These are phyloP conservation scores for Podila minutissima DNA, from an alignment of 192 early-diverging fungal species.

Conservation along the genomic window DNA sequence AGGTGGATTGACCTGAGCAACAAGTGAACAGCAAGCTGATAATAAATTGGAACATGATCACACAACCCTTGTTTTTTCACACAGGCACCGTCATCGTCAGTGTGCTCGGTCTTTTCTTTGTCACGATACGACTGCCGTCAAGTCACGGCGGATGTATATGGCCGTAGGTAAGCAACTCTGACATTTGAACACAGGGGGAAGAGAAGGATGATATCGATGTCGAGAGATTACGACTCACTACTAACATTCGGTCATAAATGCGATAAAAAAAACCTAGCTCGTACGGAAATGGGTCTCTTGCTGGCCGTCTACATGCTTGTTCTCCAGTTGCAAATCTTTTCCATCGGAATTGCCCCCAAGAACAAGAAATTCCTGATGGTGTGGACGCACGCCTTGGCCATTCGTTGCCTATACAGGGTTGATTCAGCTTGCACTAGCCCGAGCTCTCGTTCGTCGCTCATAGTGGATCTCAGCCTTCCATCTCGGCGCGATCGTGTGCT, in stretches of 20 bases:
- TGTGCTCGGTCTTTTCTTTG: slow-evolving; percentile 7
- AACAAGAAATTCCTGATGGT: slow-evolving; percentile 10
- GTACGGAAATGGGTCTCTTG: slow-evolving; percentile 16
- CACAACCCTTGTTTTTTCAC: no score
- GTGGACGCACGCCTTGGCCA: no score
- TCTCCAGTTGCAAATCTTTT: slow-evolving; percentile 17
- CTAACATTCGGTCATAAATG: no score
- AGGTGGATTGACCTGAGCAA: no score
- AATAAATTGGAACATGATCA: no score
- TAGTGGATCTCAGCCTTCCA: slow-evolving; percentile 23
- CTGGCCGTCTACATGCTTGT: slow-evolving; percentile 12
- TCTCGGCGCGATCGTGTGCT: slow-evolving; percentile 22
- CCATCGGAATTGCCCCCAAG: slow-evolving; percentile 9
- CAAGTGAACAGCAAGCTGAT: no score
- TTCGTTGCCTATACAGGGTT: no score
- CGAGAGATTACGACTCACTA: no score
- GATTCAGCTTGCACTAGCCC: no score
- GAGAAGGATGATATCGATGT: neutral
- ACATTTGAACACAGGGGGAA: neutral
- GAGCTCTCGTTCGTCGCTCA: no score
- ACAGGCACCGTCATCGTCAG: slow-evolving; percentile 14
- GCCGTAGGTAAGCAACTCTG: slow-evolving; percentile 18
- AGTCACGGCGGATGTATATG: slow-evolving; percentile 6
- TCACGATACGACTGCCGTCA: slow-evolving; percentile 1
- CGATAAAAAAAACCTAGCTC: neutral